These are phyloP conservation scores for Pseudisothecium myosuroides DNA, from an alignment of 225 moss, liverwort and hornwort genomes.

Conservation along the genomic window DNA sequence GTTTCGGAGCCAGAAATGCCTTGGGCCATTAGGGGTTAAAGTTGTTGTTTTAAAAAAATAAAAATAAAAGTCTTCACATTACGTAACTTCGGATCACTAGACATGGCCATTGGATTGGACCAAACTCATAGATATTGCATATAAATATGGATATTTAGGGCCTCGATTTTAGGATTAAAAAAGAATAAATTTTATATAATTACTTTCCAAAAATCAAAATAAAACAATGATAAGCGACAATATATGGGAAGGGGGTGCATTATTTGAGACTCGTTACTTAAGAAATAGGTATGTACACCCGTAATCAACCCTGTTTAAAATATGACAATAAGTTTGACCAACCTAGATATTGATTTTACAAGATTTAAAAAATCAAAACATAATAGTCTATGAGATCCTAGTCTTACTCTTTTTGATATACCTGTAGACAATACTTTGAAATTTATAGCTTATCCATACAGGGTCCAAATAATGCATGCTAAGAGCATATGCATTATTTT, in stretches of 20 bases:
- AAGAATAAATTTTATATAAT: not conserved
- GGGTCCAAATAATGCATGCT: not conserved
- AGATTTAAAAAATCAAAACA: not conserved
- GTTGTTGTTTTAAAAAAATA: too few species aligned
- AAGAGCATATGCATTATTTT: accelerated
- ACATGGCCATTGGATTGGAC: not conserved
- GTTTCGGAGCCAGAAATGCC: too few species aligned
- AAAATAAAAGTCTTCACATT: not conserved
- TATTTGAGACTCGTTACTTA: not conserved
- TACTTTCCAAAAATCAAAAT: not conserved
- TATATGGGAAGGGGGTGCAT: not conserved
- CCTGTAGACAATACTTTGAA: not conserved
- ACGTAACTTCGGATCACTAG: accelerated
- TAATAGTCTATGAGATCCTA: not conserved
- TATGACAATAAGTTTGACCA: not conserved
- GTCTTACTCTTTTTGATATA: not conserved
- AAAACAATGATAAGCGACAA: accelerated
- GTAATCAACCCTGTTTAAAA: not conserved
- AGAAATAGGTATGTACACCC: not conserved
- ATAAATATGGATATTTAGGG: not conserved
- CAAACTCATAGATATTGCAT: accelerated
- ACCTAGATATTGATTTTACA: too few species aligned
- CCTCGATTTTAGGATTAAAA: not conserved
- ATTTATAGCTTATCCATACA: not conserved
- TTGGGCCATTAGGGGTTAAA: too few species aligned